These are phyloP conservation scores for Phytophthora megakarya DNA, from an alignment of 352 stramenopile species.

Conservation along the genomic window DNA sequence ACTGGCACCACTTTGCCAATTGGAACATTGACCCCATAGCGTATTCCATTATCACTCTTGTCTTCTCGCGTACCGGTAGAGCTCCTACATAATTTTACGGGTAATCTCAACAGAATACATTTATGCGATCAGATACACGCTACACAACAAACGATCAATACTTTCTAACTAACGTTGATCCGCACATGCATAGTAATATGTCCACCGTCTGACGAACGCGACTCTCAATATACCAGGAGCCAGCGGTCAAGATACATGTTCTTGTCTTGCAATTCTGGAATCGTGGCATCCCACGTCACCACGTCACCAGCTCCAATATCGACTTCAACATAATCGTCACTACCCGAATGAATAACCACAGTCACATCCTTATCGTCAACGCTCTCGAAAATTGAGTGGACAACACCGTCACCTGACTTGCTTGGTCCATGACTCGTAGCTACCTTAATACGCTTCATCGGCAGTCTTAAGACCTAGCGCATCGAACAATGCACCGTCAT, in stretches of 20 bases:
- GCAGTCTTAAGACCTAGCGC: conserved; percentile 18
- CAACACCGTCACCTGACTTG: conserved; percentile 23
- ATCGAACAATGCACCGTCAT: conserved; percentile 27
- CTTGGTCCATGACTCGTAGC: conserved; percentile 29
- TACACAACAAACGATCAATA: not conserved
- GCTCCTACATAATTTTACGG: no score
- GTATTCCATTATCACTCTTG: no score
- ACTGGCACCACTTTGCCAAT: no score
- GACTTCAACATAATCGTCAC: not conserved
- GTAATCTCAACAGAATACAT: no score
- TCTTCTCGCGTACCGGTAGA: no score
- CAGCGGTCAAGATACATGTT: conserved; percentile 24
- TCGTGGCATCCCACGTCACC: conserved; percentile 5
- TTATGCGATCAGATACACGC: no score
- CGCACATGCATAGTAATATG: not conserved
- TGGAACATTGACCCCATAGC: no score
- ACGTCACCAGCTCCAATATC: conserved; percentile 12
- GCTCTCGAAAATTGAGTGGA: conserved; percentile 23
- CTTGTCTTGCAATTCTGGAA: not conserved
- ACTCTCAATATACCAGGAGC: not conserved
- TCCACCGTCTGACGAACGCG: not conserved
- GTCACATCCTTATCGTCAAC: conserved; percentile 19
- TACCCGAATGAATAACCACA: conserved; percentile 19
- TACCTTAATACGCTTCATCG: conserved; percentile 28
- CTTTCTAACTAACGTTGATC: not conserved